These are phyloP conservation scores for Podochytrium sp. DNA, from an alignment of 192 early-diverging fungal genomes.

Conservation along the genomic window DNA sequence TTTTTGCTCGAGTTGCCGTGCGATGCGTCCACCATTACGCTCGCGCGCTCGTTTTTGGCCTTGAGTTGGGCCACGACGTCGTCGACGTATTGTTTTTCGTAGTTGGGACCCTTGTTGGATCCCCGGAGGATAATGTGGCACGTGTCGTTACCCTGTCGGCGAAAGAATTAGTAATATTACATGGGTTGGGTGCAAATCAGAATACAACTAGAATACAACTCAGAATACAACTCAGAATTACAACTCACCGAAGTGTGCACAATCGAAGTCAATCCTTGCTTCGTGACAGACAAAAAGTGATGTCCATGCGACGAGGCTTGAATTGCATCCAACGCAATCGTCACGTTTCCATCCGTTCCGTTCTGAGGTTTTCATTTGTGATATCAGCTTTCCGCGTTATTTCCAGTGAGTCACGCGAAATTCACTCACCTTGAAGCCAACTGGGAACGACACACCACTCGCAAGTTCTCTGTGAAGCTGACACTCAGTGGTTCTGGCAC, in stretches of 20 bases:
- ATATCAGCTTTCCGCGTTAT: no score
- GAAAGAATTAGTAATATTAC: no score
- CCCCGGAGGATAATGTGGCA: conserved; percentile 97
- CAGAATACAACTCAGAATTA: not conserved
- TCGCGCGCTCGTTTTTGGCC: conserved; percentile 59
- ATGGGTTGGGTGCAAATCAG: not conserved
- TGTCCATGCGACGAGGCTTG: conserved; percentile 84
- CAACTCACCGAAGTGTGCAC: conserved; percentile 70
- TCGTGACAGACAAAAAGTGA: conserved; percentile 93
- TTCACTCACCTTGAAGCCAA: conserved; percentile 83
- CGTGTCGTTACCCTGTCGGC: conserved; percentile 72
- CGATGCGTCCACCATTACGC: conserved; percentile 94
- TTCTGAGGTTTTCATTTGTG: conserved; percentile 7
- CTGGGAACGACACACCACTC: conserved; percentile 90
- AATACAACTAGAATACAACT: not conserved
- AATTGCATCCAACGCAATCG: conserved; percentile 91
- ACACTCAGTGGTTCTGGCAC: conserved; percentile 95
- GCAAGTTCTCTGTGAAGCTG: conserved; percentile 95
- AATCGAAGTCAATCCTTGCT: conserved; percentile 92
- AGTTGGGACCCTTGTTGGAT: conserved; percentile 87
- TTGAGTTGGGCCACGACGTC: conserved; percentile 59
- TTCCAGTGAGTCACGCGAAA: no score
- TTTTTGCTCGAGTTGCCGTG: conserved; percentile 95
- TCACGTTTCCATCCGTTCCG: conserved; percentile 89
- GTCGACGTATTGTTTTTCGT: conserved; percentile 75